Evolutionary conservation across 1,139 yeast genomes (phyloP), one percentile per base, ranked within the genome.

Genomic region (Yamadazyma conglobata): DNA sequence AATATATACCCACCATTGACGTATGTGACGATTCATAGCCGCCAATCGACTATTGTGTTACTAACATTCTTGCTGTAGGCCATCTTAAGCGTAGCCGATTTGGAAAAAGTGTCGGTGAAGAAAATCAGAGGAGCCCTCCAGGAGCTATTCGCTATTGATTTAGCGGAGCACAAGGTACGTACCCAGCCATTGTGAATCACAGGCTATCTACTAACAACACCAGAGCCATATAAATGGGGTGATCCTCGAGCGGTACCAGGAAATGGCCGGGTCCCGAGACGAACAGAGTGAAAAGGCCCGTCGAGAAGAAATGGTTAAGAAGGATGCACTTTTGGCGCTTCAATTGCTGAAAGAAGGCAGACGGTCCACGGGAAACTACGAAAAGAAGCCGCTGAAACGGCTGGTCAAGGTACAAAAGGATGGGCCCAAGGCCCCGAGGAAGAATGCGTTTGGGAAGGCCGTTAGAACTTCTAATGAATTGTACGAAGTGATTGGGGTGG

Each of bases 71-170:
- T n/a, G n/a, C n/a, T 12, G 9, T 28, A 77, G 82, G 88, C 93
- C 1, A 81, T 85, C 12, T 58, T 85, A 22, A 64, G 79, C 37
- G 89, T 77, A n/a, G 78, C 91, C 1, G 81, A 85, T 44, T 66
- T 83, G 22, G 82, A 80, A 39, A 69, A 75, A 42, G 76, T 85
- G 13, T 77, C 89, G 2, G 88, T 84, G 9, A 83, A 82, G 50
- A 71, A 75, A 48, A 77, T 85, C 24, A 64, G 94, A 39, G 66
- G 70, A 40, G 89, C 89, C 1, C 51, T 85, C 16, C 87, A 79
- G 48, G 85, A 76, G 39, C 60, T 84, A 21, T 81, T 79, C 47
- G 73, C 72, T 3, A 62, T 71, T 2, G 78, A 81, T 41, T 62
- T 84, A 34, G 62, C 60, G 22, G 56, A 63, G 2, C 64, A 70